Base-by-base conservation (phyloP, 768 basidiomycete species). In the Serpula lacrymans region DNA sequence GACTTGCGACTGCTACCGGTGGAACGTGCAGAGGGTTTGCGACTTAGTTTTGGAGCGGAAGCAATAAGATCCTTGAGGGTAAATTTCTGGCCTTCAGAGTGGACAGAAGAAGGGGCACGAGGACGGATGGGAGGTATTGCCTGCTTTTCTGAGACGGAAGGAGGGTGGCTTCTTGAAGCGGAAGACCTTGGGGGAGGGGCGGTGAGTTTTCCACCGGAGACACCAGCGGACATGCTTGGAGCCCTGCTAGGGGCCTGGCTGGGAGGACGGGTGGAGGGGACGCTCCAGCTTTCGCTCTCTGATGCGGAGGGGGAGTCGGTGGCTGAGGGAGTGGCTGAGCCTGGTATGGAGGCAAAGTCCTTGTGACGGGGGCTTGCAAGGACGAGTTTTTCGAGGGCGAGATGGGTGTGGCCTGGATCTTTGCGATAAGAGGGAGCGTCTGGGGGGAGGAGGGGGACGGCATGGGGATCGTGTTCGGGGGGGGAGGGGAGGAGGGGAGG, bases 21-120 rank as follows among this genome's bases (percentile, higher is more conserved):
- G 7, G 85, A 88, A 43, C 84, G 74, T 52, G 82, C 82, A 0
- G 88, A 88, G 0, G 76, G 69, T 51, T 72, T 83, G 48, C 93
- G 69, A 22, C 69, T 66, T 21, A 95, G 71, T 66, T 90, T 95
- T 18, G 90, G 87, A 0, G 78, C 82, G 33, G 67, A 70, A 17
- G 70, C 70, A 44, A 94, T 74, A 20, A 96, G 75, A 58, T 93
- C 77, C 42, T 87, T 93, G 53, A 96, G 76, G 29, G 74, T 86
- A 66, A 93, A 93, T 63, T 80, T 87, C 57, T 86, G 83, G 33
- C 75, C 71, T 30, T 80, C 77, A 41, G 82, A 78, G 12, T 65
- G 76, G 67, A 60, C 74, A 62, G 49, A 82, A 43, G 55, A 75
- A 62, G 42, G 67, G 43, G 39, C 71, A 54, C 54, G 51, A 51